Conservation (phyloP, 2,329 filamentous ascomycete species). For the Alternaria panax region DNA sequence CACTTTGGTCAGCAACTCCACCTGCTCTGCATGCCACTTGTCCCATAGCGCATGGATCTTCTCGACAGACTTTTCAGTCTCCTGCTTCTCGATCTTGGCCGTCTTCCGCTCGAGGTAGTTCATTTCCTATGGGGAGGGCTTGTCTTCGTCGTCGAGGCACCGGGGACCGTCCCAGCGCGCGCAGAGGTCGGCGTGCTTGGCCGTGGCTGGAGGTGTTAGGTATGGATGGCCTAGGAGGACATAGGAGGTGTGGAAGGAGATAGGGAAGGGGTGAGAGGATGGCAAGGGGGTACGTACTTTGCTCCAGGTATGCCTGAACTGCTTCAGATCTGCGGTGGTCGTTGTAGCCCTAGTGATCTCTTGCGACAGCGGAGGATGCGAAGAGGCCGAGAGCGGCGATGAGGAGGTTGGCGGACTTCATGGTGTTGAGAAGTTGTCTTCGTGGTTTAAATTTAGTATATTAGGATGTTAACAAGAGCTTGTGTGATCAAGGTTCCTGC, state of each 20-base stretch:
- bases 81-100: background rate
- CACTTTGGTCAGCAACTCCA: background rate
- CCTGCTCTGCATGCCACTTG: background rate
- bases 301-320: background rate
- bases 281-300: background rate
- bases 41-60: background rate
- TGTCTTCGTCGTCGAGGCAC: background rate
- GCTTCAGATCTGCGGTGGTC: background rate
- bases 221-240: rapidly evolving
- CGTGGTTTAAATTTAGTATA: background rate
- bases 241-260: background rate
- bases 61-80: background rate
- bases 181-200: background rate
- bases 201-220: background rate
- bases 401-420: background rate
- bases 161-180: background rate
- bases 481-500: background rate
- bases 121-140: background rate
- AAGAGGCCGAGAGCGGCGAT: background rate
- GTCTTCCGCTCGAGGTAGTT: background rate
- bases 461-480: background rate
- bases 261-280: background rate
- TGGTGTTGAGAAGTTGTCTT: background rate
- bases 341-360: background rate
- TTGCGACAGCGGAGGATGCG: background rate